Evolutionary conservation across 768 basidiomycete species (phyloP).

Genomic region (Leccinellum luteum): DNA sequence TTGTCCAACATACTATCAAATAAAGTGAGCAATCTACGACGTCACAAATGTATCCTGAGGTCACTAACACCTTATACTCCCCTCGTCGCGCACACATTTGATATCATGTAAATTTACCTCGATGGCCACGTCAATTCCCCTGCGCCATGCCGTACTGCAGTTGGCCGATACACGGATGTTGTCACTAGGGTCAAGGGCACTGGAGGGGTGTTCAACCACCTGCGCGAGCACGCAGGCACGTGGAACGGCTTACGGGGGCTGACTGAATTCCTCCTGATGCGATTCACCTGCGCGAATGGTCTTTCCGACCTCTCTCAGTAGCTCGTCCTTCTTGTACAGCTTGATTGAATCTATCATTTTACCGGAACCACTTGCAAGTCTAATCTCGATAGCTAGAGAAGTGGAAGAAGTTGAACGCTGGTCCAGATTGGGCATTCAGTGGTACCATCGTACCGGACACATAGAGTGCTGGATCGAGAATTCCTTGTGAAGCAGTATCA

Average conservation of each 20-base stretch:
- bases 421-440: no score
- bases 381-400: no score
- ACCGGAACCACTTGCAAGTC: no score
- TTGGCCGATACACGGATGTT: neutral
- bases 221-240: neutral
- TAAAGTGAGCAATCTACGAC: neutral
- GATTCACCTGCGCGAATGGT: neutral
- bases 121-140: neutral
- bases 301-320: neutral
- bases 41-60: no score
- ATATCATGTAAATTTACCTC: neutral
- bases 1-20: conserved; percentile 5
- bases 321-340: no score
- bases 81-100: neutral
- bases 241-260: conserved; percentile 7
- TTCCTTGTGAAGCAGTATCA: no score
- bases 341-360: no score
- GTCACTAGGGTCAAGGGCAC: neutral
- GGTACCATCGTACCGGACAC: no score
- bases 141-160: neutral
- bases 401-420: no score
- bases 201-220: neutral
- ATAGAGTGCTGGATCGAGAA: no score
- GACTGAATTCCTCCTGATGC: neutral
- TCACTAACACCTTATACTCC: conserved; percentile 1